Conservation (phyloP, 2,329 filamentous ascomycete genomes). For the Fusarium redolens region DNA sequence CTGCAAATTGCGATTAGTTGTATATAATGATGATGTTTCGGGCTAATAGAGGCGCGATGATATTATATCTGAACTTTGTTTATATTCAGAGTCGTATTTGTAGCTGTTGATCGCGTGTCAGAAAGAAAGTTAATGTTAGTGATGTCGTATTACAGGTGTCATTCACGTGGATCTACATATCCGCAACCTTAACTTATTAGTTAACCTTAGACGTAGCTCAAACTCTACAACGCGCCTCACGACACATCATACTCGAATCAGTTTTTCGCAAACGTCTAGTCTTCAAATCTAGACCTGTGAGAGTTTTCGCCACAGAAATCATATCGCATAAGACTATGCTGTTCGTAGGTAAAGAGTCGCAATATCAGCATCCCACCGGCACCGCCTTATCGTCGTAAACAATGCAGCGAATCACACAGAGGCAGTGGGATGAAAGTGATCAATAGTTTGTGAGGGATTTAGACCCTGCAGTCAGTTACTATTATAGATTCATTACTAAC, state of each 20-base stretch:
- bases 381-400: neutral
- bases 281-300: neutral
- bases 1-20: neutral
- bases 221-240: neutral
- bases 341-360: neutral
- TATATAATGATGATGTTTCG: neutral
- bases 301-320: neutral
- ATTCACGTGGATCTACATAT: neutral
- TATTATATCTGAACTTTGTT: neutral
- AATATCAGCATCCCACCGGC: neutral
- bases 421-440: neutral
- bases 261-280: neutral
- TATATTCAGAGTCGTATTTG: neutral
- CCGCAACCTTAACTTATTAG: neutral
- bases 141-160: neutral
- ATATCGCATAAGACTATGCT: neutral
- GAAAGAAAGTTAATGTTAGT: neutral
- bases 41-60: neutral
- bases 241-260: neutral
- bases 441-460: neutral
- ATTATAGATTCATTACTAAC: neutral
- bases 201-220: neutral
- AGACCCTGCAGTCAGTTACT: neutral
- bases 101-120: neutral
- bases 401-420: neutral